Percentiles rank a stretch among this genome's conserved stretches.
Evolutionary conservation across 2,329 filamentous ascomycete species (phyloP).

Genomic region (Fusarium sp.): DNA sequence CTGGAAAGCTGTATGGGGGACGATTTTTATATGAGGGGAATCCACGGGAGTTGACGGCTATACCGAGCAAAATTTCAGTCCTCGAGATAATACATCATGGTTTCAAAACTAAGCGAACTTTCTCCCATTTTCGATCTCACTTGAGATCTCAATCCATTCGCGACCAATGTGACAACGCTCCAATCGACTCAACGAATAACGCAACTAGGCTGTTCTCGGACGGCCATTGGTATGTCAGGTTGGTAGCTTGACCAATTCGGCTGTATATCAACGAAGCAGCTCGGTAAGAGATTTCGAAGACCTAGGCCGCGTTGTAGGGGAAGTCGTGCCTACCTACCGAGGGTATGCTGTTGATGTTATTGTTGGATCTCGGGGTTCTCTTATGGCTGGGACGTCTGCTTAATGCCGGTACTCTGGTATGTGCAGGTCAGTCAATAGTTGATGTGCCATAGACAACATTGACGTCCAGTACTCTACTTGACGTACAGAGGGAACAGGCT

Average conservation of each 20-base stretch:
- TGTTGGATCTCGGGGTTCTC: neutral
- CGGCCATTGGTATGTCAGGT: neutral
- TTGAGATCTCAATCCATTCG: neutral
- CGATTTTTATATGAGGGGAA: constrained; percentile 40
- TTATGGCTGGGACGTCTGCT: neutral
- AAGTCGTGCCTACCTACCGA: neutral
- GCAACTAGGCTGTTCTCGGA: neutral
- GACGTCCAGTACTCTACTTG: neutral
- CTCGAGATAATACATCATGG: constrained; percentile 54
- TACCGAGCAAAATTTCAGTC: constrained; percentile 50
- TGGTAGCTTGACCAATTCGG: neutral
- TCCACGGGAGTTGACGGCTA: constrained; percentile 47
- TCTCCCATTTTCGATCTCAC: neutral
- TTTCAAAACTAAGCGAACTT: constrained; percentile 41
- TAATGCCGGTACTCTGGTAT: neutral
- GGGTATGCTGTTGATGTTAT: neutral
- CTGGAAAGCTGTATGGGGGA: constrained; percentile 38
- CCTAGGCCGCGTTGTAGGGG: neutral
- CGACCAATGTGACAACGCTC: neutral
- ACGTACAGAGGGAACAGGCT: neutral
- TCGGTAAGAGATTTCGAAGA: neutral
- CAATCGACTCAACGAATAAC: neutral
- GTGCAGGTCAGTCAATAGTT: neutral
- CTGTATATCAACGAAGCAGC: neutral
- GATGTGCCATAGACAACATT: neutral